Evolutionary conservation across 1,139 yeast genomes (phyloP).

Genomic region (Protomyces arabidopsidicola): DNA sequence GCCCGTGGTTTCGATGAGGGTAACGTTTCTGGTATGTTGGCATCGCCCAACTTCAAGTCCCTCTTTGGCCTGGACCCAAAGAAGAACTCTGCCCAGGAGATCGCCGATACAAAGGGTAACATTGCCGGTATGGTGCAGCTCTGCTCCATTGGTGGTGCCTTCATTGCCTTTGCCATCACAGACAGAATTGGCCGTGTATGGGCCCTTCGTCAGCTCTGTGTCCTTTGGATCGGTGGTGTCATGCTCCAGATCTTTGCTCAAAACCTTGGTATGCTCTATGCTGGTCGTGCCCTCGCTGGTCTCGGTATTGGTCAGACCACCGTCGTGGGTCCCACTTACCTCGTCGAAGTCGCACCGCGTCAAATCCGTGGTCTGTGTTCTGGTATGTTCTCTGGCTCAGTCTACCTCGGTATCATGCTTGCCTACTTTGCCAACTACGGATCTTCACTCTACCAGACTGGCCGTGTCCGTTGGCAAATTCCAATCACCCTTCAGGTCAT

Average conservation of each 20-base stretch:
- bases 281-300: slow-evolving; percentile 53
- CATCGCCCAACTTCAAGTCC: slow-evolving; percentile 47
- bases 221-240: slow-evolving; percentile 50
- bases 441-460: slow-evolving; percentile 41
- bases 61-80: slow-evolving; percentile 41
- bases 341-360: slow-evolving; percentile 53
- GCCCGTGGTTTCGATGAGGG: slow-evolving; percentile 65
- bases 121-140: slow-evolving; percentile 51
- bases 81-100: background rate
- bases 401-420: slow-evolving; percentile 51
- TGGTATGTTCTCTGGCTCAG: slow-evolving; percentile 54
- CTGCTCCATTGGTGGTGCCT: slow-evolving; percentile 56
- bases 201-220: slow-evolving; percentile 48
- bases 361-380: slow-evolving; percentile 51
- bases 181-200: slow-evolving; percentile 56
- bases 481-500: slow-evolving; percentile 42
- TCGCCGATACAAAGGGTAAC: slow-evolving; percentile 23
- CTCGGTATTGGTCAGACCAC: slow-evolving; percentile 57
- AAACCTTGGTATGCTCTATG: slow-evolving; percentile 43
- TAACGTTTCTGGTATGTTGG: slow-evolving; percentile 46
- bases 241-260: slow-evolving; percentile 52
- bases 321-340: slow-evolving; percentile 54
- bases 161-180: slow-evolving; percentile 49
- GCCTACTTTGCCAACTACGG: slow-evolving; percentile 51
- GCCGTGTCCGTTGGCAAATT: slow-evolving; percentile 43